Base-by-base conservation (phyloP, 345 rosid genomes). In the Arabis alpina region DNA sequence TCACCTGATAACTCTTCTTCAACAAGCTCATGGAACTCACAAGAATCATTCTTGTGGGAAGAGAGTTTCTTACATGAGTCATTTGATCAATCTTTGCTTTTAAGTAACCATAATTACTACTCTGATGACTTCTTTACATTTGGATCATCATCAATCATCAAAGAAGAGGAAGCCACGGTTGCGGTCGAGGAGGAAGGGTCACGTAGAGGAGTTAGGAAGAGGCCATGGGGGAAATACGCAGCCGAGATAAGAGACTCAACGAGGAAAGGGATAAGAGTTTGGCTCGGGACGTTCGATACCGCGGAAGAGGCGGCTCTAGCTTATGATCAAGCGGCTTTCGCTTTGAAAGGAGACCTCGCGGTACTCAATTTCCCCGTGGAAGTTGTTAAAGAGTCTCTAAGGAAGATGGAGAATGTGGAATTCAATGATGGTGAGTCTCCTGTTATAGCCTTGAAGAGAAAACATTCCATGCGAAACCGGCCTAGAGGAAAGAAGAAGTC, bases 191-290 rank as follows among this genome's bases (percentile, higher is more conserved):
- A 43, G 68, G 77, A 61, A 30, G 37, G 58, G 16, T 61, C 84
- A 4, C 78, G 77, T 61, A 78, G 92, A 82, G 92, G 92, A n/a
- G 92, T 87, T 1, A 76, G 96, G 74, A 82, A 57, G 73, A 47
- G 96, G 70, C 96, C 92, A 1, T 87, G 96, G 93, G 93, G 96
- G 39, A 85, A 85, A 63, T 87, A 40, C 11, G 96, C 93, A 1
- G 93, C 96, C 0, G 96, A 89, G 82, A 87, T 89, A 23, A 80
- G 96, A 56, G 93, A 89, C 52, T 86, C 93, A 1, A 82, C 88
- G 0, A 79, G 86, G 52, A 78, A 86, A 24, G 93, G 93, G 2
- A 74, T 75, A 5, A 68, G 96, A 68, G 93, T 90, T 8, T 90
- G 96, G 96, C 82, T 90, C 0, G 93, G 96, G 16, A 90, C 96